Evolutionary conservation across 495 filamentous ascomycete genomes (phyloP).

Genomic region (Penicillium riverlandense): DNA sequence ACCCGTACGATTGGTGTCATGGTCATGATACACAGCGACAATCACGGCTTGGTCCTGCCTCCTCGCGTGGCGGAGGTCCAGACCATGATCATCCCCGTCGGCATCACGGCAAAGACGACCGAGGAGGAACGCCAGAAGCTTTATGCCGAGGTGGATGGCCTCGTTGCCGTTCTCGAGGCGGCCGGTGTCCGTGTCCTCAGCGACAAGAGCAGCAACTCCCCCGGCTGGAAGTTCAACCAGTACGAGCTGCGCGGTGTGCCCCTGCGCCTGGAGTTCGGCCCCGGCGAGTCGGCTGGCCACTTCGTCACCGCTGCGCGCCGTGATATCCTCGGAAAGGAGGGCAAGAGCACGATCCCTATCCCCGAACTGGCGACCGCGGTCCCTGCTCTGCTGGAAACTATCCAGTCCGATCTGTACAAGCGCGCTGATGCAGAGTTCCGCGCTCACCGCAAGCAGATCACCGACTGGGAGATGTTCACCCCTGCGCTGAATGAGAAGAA

Average conservation of each 20-base stretch:
- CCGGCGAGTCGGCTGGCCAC: constrained; percentile 78
- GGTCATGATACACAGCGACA: constrained; percentile 94
- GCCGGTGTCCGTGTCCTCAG: constrained; percentile 62
- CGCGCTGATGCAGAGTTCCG: constrained; percentile 72
- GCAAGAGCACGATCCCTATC: constrained; percentile 68
- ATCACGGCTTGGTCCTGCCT: constrained; percentile 88
- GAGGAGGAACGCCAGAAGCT: constrained; percentile 69
- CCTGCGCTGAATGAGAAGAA: constrained; percentile 88
- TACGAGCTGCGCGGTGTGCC: constrained; percentile 94
- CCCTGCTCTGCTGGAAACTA: constrained; percentile 75
- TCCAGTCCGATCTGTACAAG: constrained; percentile 79
- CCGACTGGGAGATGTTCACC: constrained; percentile 82
- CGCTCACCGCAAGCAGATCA: constrained; percentile 71
- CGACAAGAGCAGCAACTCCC: constrained; percentile 80
- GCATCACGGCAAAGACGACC: constrained; percentile 76
- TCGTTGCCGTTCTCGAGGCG: constrained; percentile 56
- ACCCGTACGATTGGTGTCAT: constrained; percentile 95
- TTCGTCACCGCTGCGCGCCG: constrained; percentile 80
- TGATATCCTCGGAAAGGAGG: constrained; percentile 61
- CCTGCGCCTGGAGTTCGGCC: constrained; percentile 88
- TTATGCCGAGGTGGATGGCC: constrained; percentile 59
- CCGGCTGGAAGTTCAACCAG: constrained; percentile 96
- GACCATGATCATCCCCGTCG: constrained; percentile 85
- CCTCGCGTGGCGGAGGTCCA: constrained; percentile 83
- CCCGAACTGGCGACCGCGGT: constrained; percentile 61